Percentiles rank a stretch among this genome's conserved stretches.
phyloP scores from a whole-genome alignment of 192 early-diverging fungal genomes.

The Coemansia sp. region DNA sequence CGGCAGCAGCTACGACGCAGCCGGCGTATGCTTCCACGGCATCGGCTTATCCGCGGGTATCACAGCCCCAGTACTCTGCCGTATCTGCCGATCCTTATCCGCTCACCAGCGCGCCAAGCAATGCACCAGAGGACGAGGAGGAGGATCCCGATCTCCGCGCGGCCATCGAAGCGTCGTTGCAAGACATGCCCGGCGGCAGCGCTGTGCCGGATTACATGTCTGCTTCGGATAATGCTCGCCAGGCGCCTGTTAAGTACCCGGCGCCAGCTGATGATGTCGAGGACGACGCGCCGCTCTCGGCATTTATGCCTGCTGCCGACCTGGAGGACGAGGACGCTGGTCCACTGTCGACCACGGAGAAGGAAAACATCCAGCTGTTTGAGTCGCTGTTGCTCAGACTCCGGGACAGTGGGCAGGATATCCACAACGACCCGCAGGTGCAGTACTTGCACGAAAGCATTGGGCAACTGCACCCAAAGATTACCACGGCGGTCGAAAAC shows the following conservation, averaged over 20 bases:
- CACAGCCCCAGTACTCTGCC: conserved; percentile 12
- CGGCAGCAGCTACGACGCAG: background rate
- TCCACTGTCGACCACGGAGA: conserved; percentile 71
- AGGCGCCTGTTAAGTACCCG: background rate
- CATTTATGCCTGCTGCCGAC: conserved; percentile 35
- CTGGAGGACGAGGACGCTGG: conserved; percentile 35
- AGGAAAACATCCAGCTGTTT: conserved; percentile 88
- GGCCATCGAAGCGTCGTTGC: conserved; percentile 74
- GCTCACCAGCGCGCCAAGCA: conserved; percentile 22
- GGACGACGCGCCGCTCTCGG: conserved; percentile 15
- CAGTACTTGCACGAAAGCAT: conserved; percentile 85
- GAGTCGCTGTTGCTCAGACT: conserved; percentile 78
- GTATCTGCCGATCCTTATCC: conserved; percentile 32
- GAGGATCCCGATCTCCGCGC: conserved; percentile 69
- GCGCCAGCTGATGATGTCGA: background rate
- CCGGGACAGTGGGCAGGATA: conserved; percentile 72
- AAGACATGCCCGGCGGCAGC: conserved; percentile 46
- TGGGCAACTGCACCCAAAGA: conserved; percentile 77
- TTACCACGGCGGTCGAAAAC: conserved; percentile 68
- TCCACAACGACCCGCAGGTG: conserved; percentile 71
- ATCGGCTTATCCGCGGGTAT: conserved; percentile 3
- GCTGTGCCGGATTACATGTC: conserved; percentile 24
- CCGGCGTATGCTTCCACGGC: background rate
- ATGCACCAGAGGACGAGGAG: conserved; percentile 46
- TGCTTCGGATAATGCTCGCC: background rate